Conservation (phyloP, 1,284 basidiomycete genomes). For the Volvariella volvacea region DNA sequence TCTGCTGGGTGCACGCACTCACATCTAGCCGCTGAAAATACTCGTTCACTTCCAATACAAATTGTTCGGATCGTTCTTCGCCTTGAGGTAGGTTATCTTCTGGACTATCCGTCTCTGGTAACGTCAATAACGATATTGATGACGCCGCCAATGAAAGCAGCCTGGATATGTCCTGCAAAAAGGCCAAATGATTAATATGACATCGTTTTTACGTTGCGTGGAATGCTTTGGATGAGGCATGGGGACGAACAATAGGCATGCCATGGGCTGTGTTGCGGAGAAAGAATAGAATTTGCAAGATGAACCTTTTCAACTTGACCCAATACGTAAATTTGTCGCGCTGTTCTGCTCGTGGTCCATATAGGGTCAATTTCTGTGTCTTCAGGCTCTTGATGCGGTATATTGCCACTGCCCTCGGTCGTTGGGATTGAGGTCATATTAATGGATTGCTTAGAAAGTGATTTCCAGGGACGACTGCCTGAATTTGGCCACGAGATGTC, state of each 20-base stretch:
- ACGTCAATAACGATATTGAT: constrained; percentile 66
- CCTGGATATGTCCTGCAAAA: constrained; percentile 63
- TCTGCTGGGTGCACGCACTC: no score
- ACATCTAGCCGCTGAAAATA: constrained; percentile 80
- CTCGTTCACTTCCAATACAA: constrained; percentile 75
- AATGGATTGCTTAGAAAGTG: constrained; percentile 4
- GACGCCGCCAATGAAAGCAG: constrained; percentile 68
- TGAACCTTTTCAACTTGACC: constrained; percentile 76
- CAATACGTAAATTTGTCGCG: constrained; percentile 72
- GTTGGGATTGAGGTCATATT: constrained; percentile 7
- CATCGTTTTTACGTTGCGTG: no score
- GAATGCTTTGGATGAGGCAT: no score
- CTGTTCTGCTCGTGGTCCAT: constrained; percentile 74
- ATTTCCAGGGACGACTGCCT: no score
- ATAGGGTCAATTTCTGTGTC: constrained; percentile 55
- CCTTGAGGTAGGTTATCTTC: constrained; percentile 66
- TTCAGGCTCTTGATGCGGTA: constrained; percentile 18
- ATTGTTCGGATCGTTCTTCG: constrained; percentile 76
- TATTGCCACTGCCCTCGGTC: constrained; percentile 2
- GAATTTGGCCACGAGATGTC: no score
- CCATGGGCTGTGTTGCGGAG: no score
- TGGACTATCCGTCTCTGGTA: constrained; percentile 68
- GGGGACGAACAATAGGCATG: no score
- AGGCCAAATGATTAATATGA: neutral
- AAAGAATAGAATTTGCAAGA: neutral